These are phyloP conservation scores for Coleophoma crateriformis DNA, from an alignment of 2,329 filamentous ascomycete genomes.

Conservation along the genomic window DNA sequence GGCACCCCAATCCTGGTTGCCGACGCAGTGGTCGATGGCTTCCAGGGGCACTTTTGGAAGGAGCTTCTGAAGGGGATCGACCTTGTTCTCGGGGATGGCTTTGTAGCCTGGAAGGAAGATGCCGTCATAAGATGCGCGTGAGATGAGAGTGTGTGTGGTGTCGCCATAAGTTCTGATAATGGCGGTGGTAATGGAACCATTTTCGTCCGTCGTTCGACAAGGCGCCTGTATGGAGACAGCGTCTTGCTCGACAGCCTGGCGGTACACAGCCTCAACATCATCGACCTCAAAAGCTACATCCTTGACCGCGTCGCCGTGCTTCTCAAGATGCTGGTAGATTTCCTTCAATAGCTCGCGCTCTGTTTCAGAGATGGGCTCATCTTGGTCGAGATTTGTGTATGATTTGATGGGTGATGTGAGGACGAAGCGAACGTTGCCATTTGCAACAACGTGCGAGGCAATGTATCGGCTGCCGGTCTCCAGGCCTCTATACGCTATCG, in stretches of 20 bases:
- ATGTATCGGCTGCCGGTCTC: conserved; percentile 80
- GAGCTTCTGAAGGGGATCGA: conserved; percentile 27
- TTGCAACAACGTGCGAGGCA: conserved; percentile 78
- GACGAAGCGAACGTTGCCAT: conserved; percentile 73
- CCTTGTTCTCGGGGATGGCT: conserved; percentile 33
- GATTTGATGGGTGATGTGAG: conserved; percentile 77
- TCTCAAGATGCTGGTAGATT: conserved; percentile 77
- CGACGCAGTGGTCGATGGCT: conserved; percentile 92
- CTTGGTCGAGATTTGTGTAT: conserved; percentile 42
- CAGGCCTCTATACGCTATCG: conserved; percentile 78
- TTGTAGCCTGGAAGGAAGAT: conserved; percentile 81
- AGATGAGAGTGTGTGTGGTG: conserved; percentile 88
- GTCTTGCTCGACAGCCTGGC: conserved; percentile 62
- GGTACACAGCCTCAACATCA: conserved; percentile 75
- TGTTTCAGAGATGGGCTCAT: conserved; percentile 55
- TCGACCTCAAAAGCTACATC: conserved; percentile 96
- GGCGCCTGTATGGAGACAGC: conserved; percentile 60
- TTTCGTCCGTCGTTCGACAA: conserved; percentile 44
- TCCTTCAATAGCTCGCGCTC: conserved; percentile 64
- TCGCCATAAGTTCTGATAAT: conserved; percentile 91
- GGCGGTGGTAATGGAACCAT: conserved; percentile 66
- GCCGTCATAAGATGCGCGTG: conserved; percentile 64
- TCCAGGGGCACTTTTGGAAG: conserved; percentile 63
- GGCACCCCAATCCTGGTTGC: conserved; percentile 92
- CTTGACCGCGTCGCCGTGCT: conserved; percentile 90